Percentiles rank a stretch among this genome's conserved stretches.
phyloP scores from a whole-genome alignment of 352 stramenopile species.

The Blastocystis sp. region DNA sequence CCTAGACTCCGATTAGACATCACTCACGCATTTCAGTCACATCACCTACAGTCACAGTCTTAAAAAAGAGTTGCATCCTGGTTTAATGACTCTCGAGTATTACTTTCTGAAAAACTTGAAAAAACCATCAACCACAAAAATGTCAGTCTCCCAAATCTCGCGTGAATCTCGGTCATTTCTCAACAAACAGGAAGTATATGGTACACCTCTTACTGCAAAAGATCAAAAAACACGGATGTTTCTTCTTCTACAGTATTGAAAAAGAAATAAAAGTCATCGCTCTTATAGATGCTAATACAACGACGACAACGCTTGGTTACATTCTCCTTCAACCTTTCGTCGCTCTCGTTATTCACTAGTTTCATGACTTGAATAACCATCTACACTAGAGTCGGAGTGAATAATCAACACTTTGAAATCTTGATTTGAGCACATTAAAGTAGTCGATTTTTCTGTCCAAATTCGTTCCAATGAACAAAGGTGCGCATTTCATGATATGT shows the following conservation, averaged over 20 bases:
- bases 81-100: neutral
- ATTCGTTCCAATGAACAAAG: slow-evolving; percentile 3
- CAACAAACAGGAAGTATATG: neutral
- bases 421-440: neutral
- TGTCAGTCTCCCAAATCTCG: neutral
- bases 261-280: slow-evolving; percentile 51
- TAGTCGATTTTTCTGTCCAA: neutral
- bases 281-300: slow-evolving; percentile 30
- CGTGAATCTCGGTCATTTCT: neutral
- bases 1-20: neutral
- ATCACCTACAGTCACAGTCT: slow-evolving; percentile 46
- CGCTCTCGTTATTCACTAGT: neutral
- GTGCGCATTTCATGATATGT: neutral
- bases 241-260: slow-evolving; percentile 31
- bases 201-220: neutral
- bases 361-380: neutral
- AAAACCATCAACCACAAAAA: slow-evolving; percentile 3
- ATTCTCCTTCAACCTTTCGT: neutral
- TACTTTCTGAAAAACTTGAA: slow-evolving; percentile 26
- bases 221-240: neutral
- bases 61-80: slow-evolving; percentile 56
- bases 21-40: neutral
- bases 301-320: neutral
- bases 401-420: neutral
- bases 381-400: neutral